Conservation (phyloP, 1,284 basidiomycete genomes). For the Pholiota adiposa region DNA sequence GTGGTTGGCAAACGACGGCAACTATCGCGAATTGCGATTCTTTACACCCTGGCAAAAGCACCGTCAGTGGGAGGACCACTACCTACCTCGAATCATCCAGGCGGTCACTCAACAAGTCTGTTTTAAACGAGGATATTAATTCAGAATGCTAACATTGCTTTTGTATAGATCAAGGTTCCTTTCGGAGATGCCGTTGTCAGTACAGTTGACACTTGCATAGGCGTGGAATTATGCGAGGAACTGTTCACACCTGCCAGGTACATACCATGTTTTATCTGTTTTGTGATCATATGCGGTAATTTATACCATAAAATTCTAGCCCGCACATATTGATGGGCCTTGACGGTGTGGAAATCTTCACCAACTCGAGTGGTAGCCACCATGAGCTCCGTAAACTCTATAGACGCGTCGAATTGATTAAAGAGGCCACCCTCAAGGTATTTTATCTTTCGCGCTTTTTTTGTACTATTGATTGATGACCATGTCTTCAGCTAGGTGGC, state of each 20-base stretch:
- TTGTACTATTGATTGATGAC: background rate
- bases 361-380: conserved; percentile 96
- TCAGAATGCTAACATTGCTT: background rate
- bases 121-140: background rate
- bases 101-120: conserved; percentile 86
- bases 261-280: conserved; percentile 7
- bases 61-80: conserved; percentile 87
- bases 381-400: conserved; percentile 96
- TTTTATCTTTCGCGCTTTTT: background rate
- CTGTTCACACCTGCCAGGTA: conserved; percentile 95
- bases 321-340: conserved; percentile 97
- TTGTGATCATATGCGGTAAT: conserved; percentile 1
- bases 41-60: conserved; percentile 97
- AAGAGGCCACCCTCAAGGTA: conserved; percentile 95
- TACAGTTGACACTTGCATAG: conserved; percentile 94
- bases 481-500: conserved; percentile 77
- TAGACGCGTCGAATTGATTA: conserved; percentile 91
- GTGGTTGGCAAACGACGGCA: conserved; percentile 99
- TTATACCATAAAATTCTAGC: conserved; percentile 47
- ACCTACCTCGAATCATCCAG: conserved; percentile 86
- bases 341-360: conserved; percentile 98
- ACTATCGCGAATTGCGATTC: conserved; percentile 95
- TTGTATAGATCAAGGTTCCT: conserved; percentile 75
- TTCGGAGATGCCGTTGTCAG: conserved; percentile 96
- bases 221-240: conserved; percentile 96